Percentiles rank a stretch among this genome's conserved stretches.
phyloP scores from a whole-genome alignment of 306 rosid species.

The Cucurbita maxima region DNA sequence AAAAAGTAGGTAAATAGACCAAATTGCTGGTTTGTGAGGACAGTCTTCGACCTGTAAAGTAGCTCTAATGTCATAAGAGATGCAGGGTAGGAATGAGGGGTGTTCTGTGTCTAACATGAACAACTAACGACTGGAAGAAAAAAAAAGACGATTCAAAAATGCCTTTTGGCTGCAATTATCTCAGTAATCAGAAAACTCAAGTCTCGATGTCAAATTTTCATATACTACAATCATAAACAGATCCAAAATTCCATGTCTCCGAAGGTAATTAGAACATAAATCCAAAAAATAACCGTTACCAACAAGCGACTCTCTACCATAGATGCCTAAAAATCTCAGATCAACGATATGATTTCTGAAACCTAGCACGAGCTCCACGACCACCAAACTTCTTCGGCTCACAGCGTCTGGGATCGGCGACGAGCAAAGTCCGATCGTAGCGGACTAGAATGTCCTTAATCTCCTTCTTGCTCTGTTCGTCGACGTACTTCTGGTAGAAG shows the following conservation, averaged over 20 bases:
- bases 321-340: not conserved
- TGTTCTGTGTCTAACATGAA: not conserved
- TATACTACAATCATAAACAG: not conserved
- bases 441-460: slow-evolving; percentile 2
- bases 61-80: not conserved
- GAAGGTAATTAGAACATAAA: not conserved
- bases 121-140: not conserved
- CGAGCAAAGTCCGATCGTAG: slow-evolving; percentile 2
- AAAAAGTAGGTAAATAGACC: too few species aligned
- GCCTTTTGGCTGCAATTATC: not conserved
- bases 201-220: not conserved
- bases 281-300: not conserved
- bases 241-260: not conserved
- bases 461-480: slow-evolving; percentile 4
- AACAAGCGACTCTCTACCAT: not conserved
- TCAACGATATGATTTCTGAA: slow-evolving; percentile 2
- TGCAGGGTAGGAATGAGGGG: not conserved
- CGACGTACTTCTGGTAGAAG: slow-evolving; percentile 2
- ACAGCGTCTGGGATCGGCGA: slow-evolving; percentile 4
- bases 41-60: not conserved
- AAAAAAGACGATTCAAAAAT: not conserved
- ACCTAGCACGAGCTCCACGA: slow-evolving; percentile 6
- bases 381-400: slow-evolving; percentile 8
- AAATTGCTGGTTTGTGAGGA: too few species aligned
- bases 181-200: not conserved